A percentile compares a stretch with the other conserved stretches of the same genome.
phyloP scores from a whole-genome alignment of 2,329 filamentous ascomycete species.

The Exophiala dermatitidis region DNA sequence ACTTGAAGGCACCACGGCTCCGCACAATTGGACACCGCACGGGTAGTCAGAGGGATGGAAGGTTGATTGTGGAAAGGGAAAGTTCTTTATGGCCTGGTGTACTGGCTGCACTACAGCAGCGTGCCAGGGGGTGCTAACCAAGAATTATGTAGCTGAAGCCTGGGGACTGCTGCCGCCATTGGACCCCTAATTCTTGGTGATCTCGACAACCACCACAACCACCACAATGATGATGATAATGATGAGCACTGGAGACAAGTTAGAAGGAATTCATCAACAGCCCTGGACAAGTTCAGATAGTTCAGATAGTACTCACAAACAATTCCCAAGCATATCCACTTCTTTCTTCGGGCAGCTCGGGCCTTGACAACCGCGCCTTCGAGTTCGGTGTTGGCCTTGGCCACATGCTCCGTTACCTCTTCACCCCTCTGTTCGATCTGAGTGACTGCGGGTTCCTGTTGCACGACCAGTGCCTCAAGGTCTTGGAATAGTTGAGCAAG shows the following conservation, averaged over 20 bases:
- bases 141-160: not conserved
- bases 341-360: conserved; percentile 75
- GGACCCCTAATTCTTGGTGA: conserved; percentile 22
- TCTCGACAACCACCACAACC: conserved; percentile 34
- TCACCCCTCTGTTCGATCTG: conserved; percentile 83
- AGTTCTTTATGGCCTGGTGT: too few relatives aligned
- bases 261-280: conserved; percentile 1
- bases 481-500: conserved; percentile 83
- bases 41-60: too few relatives aligned
- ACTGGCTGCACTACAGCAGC: too few relatives aligned
- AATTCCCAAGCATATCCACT: conserved; percentile 90
- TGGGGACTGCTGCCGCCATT: not conserved
- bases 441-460: conserved; percentile 73
- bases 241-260: conserved; percentile 42
- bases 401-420: conserved; percentile 75
- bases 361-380: conserved; percentile 75
- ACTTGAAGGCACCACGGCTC: too few relatives aligned
- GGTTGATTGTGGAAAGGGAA: too few relatives aligned
- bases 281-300: not conserved
- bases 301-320: conserved; percentile 42
- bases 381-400: conserved; percentile 78
- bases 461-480: conserved; percentile 74
- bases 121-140: not conserved
- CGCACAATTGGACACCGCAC: too few relatives aligned
- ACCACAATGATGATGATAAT: conserved; percentile 45